Conservation (phyloP, 2,329 filamentous ascomycete genomes). For the Aphanocladium album region DNA sequence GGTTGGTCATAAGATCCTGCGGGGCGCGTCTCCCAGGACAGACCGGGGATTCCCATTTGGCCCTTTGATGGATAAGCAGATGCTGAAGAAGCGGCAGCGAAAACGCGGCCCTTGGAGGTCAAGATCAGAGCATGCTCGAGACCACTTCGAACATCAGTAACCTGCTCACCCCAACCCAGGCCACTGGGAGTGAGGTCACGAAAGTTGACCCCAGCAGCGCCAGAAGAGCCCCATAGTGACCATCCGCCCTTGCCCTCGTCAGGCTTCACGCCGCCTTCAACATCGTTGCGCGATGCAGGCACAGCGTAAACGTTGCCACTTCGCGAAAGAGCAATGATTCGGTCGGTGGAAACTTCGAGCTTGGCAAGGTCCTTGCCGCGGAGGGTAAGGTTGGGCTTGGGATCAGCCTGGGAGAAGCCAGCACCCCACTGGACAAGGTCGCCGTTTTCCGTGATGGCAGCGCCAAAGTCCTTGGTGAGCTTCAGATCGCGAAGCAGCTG, state of each 20-base stretch:
- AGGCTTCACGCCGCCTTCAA: conserved; percentile 56
- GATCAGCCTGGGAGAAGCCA: conserved; percentile 62
- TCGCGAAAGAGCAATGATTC: conserved; percentile 72
- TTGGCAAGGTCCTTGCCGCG: conserved; percentile 75
- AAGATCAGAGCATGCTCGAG: conserved; percentile 82
- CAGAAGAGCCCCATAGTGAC: conserved; percentile 61
- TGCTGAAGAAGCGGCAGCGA: conserved; percentile 77
- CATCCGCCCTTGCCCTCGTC: conserved; percentile 55
- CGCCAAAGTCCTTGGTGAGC: conserved; percentile 75
- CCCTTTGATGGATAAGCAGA: conserved; percentile 75
- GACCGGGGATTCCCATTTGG: conserved; percentile 79
- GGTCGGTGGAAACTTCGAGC: conserved; percentile 72
- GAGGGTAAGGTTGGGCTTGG: conserved; percentile 64
- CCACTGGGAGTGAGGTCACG: conserved; percentile 62
- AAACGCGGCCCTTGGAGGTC: conserved; percentile 79
- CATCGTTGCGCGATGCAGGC: conserved; percentile 69
- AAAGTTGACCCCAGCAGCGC: conserved; percentile 55
- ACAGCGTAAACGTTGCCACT: conserved; percentile 80
- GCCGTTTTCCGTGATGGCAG: conserved; percentile 80
- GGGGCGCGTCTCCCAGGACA: conserved; percentile 75
- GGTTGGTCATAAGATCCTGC: conserved; percentile 73
- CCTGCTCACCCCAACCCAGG: conserved; percentile 63
- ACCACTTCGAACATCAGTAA: conserved; percentile 71
- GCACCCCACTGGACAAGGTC: conserved; percentile 90
- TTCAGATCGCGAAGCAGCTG: conserved; percentile 83